Percentiles rank a stretch among this genome's conserved stretches.
Conservation (phyloP, 2,329 filamentous ascomycete species). For the Ophiostoma piceae region DNA sequence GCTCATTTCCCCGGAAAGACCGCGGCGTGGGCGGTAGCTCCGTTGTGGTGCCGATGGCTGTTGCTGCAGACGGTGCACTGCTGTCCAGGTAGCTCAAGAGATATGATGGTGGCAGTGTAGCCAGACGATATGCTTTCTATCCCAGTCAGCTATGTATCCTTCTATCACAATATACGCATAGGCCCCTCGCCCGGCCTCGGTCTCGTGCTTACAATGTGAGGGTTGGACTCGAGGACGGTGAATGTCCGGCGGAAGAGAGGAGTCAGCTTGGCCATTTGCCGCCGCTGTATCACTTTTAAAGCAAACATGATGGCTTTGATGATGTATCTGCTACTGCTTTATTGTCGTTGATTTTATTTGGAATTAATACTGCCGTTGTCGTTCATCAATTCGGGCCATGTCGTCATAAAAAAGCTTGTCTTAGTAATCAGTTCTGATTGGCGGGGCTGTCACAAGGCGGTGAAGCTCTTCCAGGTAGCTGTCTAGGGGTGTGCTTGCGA, state of each 20-base stretch:
- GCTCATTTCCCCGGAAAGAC: slow-evolving; percentile 54
- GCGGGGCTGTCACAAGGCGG: slow-evolving; percentile 17
- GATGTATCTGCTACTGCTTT: neutral
- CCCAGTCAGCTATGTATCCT: neutral
- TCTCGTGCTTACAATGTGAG: slow-evolving; percentile 44
- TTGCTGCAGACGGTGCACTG: slow-evolving; percentile 46
- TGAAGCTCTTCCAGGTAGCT: slow-evolving; percentile 17
- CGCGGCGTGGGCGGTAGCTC: slow-evolving; percentile 55
- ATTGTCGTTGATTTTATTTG: neutral
- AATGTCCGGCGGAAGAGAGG: slow-evolving; percentile 34
- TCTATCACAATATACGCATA: neutral
- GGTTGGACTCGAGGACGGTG: slow-evolving; percentile 47
- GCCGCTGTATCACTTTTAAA: slow-evolving; percentile 30
- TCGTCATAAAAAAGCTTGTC: slow-evolving; percentile 19
- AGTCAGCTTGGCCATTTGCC: slow-evolving; percentile 26
- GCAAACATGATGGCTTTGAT: slow-evolving; percentile 24
- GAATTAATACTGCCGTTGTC: neutral
- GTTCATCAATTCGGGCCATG: slow-evolving; percentile 13
- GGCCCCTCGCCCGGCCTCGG: neutral
- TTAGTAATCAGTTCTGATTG: slow-evolving; percentile 12
- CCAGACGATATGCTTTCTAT: slow-evolving; percentile 55
- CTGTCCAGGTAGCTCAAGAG: slow-evolving; percentile 57
- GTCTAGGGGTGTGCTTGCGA: neutral
- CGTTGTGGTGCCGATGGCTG: slow-evolving; percentile 57
- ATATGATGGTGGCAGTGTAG: slow-evolving; percentile 42